Conservation (phyloP, 2,329 filamentous ascomycete genomes). For the Trichophyton rubrum region DNA sequence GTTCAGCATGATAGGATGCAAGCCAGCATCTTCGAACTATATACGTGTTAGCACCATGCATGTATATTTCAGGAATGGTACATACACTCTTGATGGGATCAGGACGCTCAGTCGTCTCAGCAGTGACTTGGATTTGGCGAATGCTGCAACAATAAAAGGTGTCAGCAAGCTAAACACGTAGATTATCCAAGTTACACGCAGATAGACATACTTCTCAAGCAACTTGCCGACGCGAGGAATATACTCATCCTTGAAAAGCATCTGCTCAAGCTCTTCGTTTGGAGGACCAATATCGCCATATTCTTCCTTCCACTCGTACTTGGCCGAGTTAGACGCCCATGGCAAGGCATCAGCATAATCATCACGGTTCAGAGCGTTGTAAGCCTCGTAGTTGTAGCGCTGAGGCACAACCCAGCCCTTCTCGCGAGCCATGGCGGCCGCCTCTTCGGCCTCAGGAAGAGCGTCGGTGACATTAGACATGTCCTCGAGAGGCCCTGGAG, state of each 20-base stretch:
- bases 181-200: not conserved
- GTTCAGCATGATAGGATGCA: slow-evolving; percentile 70
- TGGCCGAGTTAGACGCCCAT: slow-evolving; percentile 47
- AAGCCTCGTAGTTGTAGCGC: slow-evolving; percentile 27
- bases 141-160: slow-evolving; percentile 21
- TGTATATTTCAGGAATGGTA: not conserved
- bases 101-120: slow-evolving; percentile 38
- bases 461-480: not conserved
- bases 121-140: slow-evolving; percentile 38
- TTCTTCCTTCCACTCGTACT: slow-evolving; percentile 78
- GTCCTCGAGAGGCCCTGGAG: not conserved
- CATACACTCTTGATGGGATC: slow-evolving; percentile 40
- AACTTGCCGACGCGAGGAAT: slow-evolving; percentile 46
- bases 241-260: slow-evolving; percentile 54
- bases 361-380: slow-evolving; percentile 16
- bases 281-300: slow-evolving; percentile 72
- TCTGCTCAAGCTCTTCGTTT: slow-evolving; percentile 55
- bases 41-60: slow-evolving; percentile 17
- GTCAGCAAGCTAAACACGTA: slow-evolving; percentile 8
- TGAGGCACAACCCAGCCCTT: slow-evolving; percentile 29
- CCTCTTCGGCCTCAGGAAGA: slow-evolving; percentile 19
- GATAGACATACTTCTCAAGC: slow-evolving; percentile 46
- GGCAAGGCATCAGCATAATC: slow-evolving; percentile 14
- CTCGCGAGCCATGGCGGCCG: slow-evolving; percentile 23
- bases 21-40: slow-evolving; percentile 60